phyloP scores from a whole-genome alignment of 345 rosid genomes.

The Kandelia obovata region DNA sequence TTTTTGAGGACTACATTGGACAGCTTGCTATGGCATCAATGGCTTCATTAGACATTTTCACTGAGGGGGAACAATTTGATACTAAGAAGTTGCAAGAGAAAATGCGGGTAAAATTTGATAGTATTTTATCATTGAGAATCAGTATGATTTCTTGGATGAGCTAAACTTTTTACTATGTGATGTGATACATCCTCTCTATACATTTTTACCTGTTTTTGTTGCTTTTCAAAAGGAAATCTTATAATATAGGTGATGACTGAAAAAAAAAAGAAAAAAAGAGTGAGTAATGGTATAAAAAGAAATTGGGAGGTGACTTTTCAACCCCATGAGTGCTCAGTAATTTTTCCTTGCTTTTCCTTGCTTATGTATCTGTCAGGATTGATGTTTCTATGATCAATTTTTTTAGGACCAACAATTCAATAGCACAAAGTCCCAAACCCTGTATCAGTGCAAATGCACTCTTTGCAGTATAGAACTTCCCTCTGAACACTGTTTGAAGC shows the following conservation, averaged over 20 bases:
- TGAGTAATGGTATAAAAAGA: background rate
- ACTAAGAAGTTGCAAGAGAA: constrained; percentile 81
- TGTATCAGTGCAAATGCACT: too few relatives aligned
- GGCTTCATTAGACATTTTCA: constrained; percentile 89
- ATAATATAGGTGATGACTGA: background rate
- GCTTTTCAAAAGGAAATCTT: background rate
- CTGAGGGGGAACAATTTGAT: constrained; percentile 82
- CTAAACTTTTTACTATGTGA: background rate
- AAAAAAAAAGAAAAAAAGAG: background rate
- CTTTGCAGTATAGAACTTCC: too few relatives aligned
- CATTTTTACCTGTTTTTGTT: background rate
- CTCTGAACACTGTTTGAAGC: too few relatives aligned
- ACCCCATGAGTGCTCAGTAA: too few relatives aligned
- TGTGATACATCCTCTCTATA: too few relatives aligned
- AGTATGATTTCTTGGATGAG: background rate
- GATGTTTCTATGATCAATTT: too few relatives aligned
- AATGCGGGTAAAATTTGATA: constrained; percentile 57
- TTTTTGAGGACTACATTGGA: constrained; percentile 91
- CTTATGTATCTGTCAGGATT: too few relatives aligned
- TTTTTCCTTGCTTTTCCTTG: too few relatives aligned
- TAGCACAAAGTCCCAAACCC: too few relatives aligned
- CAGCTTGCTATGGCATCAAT: constrained; percentile 98
- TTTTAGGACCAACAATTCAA: too few relatives aligned
- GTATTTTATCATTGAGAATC: constrained; percentile 1
- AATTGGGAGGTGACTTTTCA: too few relatives aligned